Evolutionary conservation across 2,329 filamentous ascomycete species (phyloP).

Genomic region (Tetracladium maxilliforme): DNA sequence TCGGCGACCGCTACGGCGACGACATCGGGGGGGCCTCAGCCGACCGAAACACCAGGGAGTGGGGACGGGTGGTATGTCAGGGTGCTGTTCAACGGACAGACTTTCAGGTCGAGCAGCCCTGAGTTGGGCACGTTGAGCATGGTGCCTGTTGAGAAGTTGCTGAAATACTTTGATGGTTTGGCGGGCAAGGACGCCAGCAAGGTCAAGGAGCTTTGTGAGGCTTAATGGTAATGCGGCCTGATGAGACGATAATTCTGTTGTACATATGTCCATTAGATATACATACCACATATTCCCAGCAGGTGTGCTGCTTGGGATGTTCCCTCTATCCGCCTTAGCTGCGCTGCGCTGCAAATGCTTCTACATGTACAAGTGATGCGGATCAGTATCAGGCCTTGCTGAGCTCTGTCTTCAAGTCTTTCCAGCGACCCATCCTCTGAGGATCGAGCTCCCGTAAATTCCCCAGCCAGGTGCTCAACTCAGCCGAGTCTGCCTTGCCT

Average conservation of each 20-base stretch:
- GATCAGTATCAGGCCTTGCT: no score
- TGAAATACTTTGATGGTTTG: conserved; percentile 59
- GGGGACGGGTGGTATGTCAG: conserved; percentile 36
- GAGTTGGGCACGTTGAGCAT: conserved; percentile 55
- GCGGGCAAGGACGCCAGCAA: conserved; percentile 37
- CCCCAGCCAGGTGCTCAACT: conserved; percentile 13
- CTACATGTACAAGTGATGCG: no score
- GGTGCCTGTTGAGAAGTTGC: conserved; percentile 47
- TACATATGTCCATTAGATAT: not conserved
- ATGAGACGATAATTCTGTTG: conserved; percentile 9
- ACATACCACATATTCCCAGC: no score
- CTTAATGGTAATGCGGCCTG: no score
- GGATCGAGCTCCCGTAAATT: conserved; percentile 16
- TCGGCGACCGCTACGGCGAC: conserved; percentile 7
- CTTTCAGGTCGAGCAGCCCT: conserved; percentile 54
- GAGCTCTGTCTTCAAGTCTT: conserved; percentile 4
- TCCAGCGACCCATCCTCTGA: conserved; percentile 16
- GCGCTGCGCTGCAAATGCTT: no score
- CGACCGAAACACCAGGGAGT: conserved; percentile 4
- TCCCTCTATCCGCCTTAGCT: no score
- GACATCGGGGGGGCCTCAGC: conserved; percentile 2
- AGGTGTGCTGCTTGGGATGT: no score
- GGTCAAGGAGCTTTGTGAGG: conserved; percentile 20
- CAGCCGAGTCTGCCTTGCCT: conserved; percentile 21
- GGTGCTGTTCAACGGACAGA: conserved; percentile 56